These are phyloP conservation scores for Agrocybe praecox DNA, from an alignment of 768 basidiomycete species.

Conservation along the genomic window DNA sequence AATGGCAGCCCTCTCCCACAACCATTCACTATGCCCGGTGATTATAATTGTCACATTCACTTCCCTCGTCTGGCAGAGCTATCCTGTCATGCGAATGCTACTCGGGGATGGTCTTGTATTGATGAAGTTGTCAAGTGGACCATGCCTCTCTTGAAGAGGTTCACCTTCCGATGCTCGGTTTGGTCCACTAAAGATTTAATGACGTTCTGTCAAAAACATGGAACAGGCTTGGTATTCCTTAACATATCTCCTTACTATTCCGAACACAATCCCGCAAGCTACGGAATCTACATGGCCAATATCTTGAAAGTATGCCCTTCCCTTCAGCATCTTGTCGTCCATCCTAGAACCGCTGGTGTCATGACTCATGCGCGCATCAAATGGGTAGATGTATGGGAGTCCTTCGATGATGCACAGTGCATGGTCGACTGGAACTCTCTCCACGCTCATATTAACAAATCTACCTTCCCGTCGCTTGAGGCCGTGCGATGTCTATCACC, in stretches of 20 bases:
- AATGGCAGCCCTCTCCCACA: background rate
- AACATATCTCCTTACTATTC: background rate
- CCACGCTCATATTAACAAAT: background rate
- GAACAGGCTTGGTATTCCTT: background rate
- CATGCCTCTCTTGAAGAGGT: background rate
- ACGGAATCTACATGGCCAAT: no score
- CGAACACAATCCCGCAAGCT: no score
- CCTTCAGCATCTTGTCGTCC: constrained; percentile 3
- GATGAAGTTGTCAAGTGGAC: background rate
- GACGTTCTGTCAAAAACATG: background rate
- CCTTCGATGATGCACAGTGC: no score
- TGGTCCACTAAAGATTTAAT: background rate
- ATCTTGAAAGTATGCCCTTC: no score
- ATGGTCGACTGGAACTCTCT: no score
- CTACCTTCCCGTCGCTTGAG: constrained; percentile 2
- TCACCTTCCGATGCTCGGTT: background rate
- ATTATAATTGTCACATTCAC: no score
- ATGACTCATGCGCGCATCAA: constrained; percentile 1
- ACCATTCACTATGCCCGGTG: no score
- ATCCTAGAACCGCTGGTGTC: background rate
- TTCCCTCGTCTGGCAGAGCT: no score
- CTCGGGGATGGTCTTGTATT: no score
- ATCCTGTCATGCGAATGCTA: no score
- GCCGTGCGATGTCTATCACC: background rate
- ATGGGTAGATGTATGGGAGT: constrained; percentile 9